Conservation (phyloP, 108 stramenopile genomes). For the Thalassiosira profunda region DNA sequence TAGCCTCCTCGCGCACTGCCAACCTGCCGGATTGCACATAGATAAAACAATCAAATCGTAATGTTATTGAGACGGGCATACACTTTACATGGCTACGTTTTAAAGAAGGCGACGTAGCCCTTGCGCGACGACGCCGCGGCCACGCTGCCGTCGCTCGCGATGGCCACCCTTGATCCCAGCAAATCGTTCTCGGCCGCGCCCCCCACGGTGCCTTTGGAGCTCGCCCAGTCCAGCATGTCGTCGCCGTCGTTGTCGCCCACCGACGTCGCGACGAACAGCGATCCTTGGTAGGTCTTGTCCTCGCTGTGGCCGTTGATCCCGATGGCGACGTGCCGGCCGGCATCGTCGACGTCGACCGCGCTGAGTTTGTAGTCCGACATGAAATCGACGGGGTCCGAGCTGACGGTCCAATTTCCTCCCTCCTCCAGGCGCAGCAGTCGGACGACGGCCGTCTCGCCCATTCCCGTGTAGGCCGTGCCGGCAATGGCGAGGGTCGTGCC, state of each 20-base stretch:
- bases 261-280: not conserved
- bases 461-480: not conserved
- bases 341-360: conserved; percentile 3
- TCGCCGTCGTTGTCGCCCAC: not conserved
- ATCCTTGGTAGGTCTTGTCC: not conserved
- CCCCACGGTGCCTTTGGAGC: not conserved
- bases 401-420: conserved; percentile 6
- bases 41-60: no score
- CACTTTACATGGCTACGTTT: conserved; percentile 3
- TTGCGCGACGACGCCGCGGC: conserved; percentile 26
- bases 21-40: no score
- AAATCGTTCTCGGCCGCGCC: conserved; percentile 10
- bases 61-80: no score
- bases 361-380: not conserved
- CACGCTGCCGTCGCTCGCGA: conserved; percentile 10
- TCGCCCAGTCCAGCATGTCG: not conserved
- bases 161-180: conserved; percentile 16
- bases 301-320: conserved; percentile 12
- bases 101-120: conserved; percentile 23
- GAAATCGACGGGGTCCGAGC: conserved; percentile 10
- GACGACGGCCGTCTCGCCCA: not conserved
- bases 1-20: no score
- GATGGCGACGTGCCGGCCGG: conserved; percentile 2
- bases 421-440: not conserved
- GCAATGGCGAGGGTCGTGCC: conserved; percentile 16